Conservation (phyloP, 495 filamentous ascomycete genomes). For the Tricharina praecox region DNA sequence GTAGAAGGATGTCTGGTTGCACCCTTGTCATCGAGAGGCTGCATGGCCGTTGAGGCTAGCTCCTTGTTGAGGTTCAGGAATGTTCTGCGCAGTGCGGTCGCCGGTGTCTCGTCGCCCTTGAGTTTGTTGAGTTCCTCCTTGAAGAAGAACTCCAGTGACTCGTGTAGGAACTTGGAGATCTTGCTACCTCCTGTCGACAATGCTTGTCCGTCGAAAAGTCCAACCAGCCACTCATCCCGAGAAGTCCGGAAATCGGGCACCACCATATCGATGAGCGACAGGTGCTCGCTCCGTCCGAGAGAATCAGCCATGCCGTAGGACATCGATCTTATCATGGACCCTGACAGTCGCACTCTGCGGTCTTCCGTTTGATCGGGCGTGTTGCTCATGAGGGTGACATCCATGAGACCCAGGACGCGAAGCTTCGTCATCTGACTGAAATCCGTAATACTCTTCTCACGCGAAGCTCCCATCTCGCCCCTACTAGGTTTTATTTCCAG, state of each 20-base stretch:
- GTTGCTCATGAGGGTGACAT: conserved; percentile 83
- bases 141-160: conserved; percentile 77
- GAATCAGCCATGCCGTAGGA: conserved; percentile 96
- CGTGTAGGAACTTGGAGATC: conserved; percentile 88
- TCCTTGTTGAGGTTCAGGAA: conserved; percentile 89
- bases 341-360: conserved; percentile 86
- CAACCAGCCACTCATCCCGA: conserved; percentile 74
- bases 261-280: conserved; percentile 96
- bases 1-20: conserved; percentile 42
- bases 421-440: conserved; percentile 78
- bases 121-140: conserved; percentile 61
- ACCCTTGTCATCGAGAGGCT: conserved; percentile 56
- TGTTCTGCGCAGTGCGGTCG: conserved; percentile 67
- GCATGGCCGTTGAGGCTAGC: conserved; percentile 69
- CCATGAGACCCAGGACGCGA: conserved; percentile 84
- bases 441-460: conserved; percentile 66
- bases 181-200: conserved; percentile 75
- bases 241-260: conserved; percentile 84
- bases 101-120: conserved; percentile 49
- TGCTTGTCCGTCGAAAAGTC: conserved; percentile 86
- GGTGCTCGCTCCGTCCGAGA: conserved; percentile 78
- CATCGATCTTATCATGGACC: conserved; percentile 68
- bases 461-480: conserved; percentile 32
- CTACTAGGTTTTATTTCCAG: conserved; percentile 85
- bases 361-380: conserved; percentile 93